Conservation (phyloP, 441 rosid species). For the Pelargonium citronellum region DNA sequence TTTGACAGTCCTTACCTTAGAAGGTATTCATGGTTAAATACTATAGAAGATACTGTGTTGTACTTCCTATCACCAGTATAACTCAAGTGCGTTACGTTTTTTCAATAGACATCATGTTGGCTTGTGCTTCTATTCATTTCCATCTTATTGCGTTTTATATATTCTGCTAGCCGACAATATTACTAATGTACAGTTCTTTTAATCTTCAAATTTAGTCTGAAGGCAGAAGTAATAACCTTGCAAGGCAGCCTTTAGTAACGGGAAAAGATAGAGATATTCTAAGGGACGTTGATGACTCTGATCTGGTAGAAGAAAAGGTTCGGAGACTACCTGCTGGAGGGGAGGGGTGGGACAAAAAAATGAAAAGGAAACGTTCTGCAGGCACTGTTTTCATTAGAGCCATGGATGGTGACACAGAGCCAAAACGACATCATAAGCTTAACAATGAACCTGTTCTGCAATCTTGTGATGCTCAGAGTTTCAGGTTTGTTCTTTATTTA, state of each 20-base stretch:
- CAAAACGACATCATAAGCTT: constrained; percentile 40
- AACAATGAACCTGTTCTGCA: constrained; percentile 37
- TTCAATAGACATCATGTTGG: neutral
- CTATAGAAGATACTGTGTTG: neutral
- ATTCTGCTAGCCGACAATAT: neutral
- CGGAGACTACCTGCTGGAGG: constrained; percentile 52
- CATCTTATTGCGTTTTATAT: neutral
- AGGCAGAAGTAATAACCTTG: constrained; percentile 29
- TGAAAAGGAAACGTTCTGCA: constrained; percentile 53
- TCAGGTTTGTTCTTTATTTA: constrained; percentile 34
- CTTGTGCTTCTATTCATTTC: neutral
- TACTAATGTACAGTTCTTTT: neutral
- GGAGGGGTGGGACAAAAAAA: constrained; percentile 63
- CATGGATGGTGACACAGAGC: constrained; percentile 41
- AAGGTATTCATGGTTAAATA: neutral
- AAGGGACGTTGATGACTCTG: constrained; percentile 40
- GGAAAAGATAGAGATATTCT: constrained; percentile 45
- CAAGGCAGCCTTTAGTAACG: constrained; percentile 33
- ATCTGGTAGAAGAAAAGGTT: constrained; percentile 43
- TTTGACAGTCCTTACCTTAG: neutral
- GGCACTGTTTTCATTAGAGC: constrained; percentile 41
- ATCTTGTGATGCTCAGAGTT: constrained; percentile 35
- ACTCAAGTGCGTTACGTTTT: neutral
- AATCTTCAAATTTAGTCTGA: constrained; percentile 33
- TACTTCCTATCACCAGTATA: constrained; percentile 3